phyloP scores from a whole-genome alignment of 495 filamentous ascomycete species.

The Xylaria bambusicola region DNA sequence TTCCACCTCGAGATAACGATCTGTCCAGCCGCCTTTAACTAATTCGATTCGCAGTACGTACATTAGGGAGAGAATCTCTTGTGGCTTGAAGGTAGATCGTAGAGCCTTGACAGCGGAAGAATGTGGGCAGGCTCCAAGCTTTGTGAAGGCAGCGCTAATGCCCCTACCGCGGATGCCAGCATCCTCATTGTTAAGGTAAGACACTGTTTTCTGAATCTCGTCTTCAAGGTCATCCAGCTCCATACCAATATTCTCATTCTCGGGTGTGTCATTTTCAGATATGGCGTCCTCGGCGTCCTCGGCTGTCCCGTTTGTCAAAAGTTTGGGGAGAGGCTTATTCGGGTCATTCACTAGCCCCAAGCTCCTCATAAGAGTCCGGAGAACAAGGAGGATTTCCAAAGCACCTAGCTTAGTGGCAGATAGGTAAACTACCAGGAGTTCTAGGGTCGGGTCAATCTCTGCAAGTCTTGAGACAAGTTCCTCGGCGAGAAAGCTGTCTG shows the following conservation, averaged over 20 bases:
- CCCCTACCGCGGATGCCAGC: slow-evolving; percentile 45
- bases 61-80: slow-evolving; percentile 72
- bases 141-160: slow-evolving; percentile 57
- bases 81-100: slow-evolving; percentile 61
- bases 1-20: slow-evolving; percentile 59
- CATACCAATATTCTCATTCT: slow-evolving; percentile 45
- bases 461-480: slow-evolving; percentile 61
- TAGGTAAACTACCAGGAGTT: slow-evolving; percentile 59
- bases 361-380: slow-evolving; percentile 53
- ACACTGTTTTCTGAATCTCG: slow-evolving; percentile 52
- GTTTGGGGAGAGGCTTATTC: slow-evolving; percentile 34
- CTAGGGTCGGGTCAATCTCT: slow-evolving; percentile 61
- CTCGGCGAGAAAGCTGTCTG: slow-evolving; percentile 49
- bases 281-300: slow-evolving; percentile 32
- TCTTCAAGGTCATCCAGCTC: slow-evolving; percentile 51
- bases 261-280: slow-evolving; percentile 26
- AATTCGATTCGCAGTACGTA: slow-evolving; percentile 70
- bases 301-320: slow-evolving; percentile 40
- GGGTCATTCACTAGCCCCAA: slow-evolving; percentile 48
- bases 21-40: slow-evolving; percentile 66
- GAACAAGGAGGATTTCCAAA: slow-evolving; percentile 47
- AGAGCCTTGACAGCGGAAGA: slow-evolving; percentile 60
- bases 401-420: slow-evolving; percentile 49
- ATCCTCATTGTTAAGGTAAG: slow-evolving; percentile 49
- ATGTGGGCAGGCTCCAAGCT: slow-evolving; percentile 65